phyloP scores from a whole-genome alignment of 139 green algal species.

The Micractinium conductrix region DNA sequence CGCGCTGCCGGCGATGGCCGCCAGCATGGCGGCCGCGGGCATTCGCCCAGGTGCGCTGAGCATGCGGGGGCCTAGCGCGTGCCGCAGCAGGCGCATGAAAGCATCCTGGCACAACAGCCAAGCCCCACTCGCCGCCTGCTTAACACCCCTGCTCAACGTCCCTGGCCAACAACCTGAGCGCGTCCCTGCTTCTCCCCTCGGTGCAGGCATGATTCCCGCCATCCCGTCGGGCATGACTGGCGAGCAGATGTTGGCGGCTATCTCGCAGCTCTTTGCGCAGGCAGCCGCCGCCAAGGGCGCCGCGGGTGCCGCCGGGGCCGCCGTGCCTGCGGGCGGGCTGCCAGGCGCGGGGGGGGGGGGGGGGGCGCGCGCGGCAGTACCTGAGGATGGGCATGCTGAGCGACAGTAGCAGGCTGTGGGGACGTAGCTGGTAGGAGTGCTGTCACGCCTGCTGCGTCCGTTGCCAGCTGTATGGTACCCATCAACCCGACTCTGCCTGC shows the following conservation, averaged over 20 bases:
- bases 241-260: too few species aligned
- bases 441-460: not conserved
- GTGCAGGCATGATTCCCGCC: not conserved
- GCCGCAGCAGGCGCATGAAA: not conserved
- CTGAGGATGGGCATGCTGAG: too few species aligned
- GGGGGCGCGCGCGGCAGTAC: too few species aligned
- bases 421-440: not conserved
- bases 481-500: not conserved
- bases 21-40: not conserved
- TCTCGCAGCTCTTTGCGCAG: too few species aligned
- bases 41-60: conserved; percentile 21
- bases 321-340: too few species aligned
- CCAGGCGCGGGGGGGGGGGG: too few species aligned
- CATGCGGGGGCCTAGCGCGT: too few species aligned
- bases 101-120: not conserved
- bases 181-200: not conserved
- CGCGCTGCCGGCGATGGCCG: not conserved
- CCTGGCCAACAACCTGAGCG: not conserved
- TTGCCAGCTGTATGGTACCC: not conserved
- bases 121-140: not conserved
- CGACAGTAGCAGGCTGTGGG: not conserved
- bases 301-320: too few species aligned
- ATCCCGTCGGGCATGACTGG: too few species aligned
- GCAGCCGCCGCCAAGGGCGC: too few species aligned
- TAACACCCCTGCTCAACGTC: not conserved